Conservation (phyloP, 2,329 filamentous ascomycete species). For the Botryotinia calthae region DNA sequence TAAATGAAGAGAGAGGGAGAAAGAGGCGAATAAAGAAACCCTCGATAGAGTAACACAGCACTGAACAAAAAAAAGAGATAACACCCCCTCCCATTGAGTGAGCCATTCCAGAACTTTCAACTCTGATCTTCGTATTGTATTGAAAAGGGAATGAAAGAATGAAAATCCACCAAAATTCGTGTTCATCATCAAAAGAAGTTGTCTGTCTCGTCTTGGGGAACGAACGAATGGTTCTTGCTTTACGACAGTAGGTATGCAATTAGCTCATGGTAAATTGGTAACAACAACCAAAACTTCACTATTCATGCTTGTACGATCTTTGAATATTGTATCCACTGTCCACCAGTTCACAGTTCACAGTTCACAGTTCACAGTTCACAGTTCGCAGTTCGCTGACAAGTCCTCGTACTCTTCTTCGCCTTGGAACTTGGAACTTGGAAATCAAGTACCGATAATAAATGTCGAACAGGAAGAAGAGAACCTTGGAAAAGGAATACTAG, state of each 20-base stretch:
- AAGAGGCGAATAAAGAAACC: no score
- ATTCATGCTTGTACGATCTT: not conserved
- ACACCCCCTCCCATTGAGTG: not conserved
- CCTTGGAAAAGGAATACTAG: conserved; percentile 5
- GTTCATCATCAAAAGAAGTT: not conserved
- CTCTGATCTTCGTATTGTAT: not conserved
- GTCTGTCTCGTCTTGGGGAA: not conserved
- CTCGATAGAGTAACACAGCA: no score
- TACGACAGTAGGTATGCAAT: not conserved
- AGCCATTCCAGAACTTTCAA: not conserved
- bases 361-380: not conserved
- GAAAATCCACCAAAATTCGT: not conserved
- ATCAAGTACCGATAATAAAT: not conserved
- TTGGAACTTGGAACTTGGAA: not conserved
- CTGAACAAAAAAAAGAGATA: not conserved
- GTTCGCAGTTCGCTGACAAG: not conserved
- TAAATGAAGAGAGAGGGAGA: no score
- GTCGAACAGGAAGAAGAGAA: not conserved
- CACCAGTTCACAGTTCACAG: not conserved
- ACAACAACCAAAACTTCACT: not conserved
- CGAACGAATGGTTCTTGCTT: not conserved
- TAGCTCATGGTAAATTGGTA: not conserved
- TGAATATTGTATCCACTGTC: not conserved
- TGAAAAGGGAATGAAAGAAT: not conserved
- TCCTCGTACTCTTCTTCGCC: not conserved